phyloP scores from a whole-genome alignment of 108 stramenopile genomes.

The Discostella stelligeroides region DNA sequence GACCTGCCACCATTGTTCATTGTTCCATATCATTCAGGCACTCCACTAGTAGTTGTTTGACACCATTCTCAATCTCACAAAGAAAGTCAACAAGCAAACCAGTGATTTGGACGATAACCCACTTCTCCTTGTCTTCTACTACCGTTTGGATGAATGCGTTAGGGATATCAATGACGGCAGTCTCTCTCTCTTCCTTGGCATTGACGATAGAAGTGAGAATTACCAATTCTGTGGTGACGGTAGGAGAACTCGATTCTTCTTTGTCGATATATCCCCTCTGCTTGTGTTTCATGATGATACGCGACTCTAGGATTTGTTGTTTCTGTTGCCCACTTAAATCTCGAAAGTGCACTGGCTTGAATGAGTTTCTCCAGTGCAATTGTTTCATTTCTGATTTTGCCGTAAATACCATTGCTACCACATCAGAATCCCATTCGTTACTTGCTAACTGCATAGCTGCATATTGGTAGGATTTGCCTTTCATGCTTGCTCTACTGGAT shows the following conservation, averaged over 20 bases:
- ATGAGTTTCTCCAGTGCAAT: conserved; percentile 5
- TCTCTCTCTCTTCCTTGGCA: conserved; percentile 4
- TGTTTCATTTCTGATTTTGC: not conserved
- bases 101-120: conserved; percentile 7
- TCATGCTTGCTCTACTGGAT: no score
- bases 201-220: conserved; percentile 17
- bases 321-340: not conserved
- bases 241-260: conserved; percentile 3
- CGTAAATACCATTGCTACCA: no score
- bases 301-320: not conserved
- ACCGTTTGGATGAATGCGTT: conserved; percentile 19
- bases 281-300: not conserved
- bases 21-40: conserved; percentile 15
- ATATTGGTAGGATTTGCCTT: no score
- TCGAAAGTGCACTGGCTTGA: not conserved
- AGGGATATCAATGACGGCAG: conserved; percentile 8
- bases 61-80: conserved; percentile 21
- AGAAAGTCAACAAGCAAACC: conserved; percentile 40
- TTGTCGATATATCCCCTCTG: not conserved
- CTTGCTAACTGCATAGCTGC: no score
- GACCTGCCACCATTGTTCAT: conserved; percentile 8
- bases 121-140: not conserved
- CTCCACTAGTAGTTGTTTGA: conserved; percentile 8
- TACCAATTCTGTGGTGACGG: conserved; percentile 1
- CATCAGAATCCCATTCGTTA: no score